A percentile compares a stretch with the other conserved stretches of the same genome.
Evolutionary conservation across 306 rosid genomes (phyloP).

Genomic region (Trichosanthes truncata): DNA sequence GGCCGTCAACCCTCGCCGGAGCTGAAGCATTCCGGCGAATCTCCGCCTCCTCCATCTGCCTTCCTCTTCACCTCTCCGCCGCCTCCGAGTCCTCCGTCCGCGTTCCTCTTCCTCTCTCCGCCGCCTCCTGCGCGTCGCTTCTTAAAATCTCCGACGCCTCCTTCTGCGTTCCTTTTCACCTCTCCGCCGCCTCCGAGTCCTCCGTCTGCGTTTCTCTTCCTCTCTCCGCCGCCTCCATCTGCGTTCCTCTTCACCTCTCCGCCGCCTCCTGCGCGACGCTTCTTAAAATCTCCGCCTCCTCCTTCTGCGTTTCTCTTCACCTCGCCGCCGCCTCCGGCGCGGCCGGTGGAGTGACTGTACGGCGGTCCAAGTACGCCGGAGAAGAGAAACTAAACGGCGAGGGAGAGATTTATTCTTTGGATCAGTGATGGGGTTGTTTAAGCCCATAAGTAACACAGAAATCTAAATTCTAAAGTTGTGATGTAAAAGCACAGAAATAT

Average conservation of each 20-base stretch:
- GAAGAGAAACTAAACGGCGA: background rate
- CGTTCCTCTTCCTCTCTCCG: background rate
- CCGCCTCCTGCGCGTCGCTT: background rate
- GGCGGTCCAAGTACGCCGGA: background rate
- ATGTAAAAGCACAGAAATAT: background rate
- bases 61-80: background rate
- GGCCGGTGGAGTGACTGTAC: background rate
- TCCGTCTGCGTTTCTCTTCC: background rate
- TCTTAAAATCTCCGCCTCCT: background rate
- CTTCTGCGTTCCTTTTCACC: background rate
- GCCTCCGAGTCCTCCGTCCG: background rate
- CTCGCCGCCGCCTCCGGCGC: background rate
- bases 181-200: background rate
- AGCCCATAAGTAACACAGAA: background rate
- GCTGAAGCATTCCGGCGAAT: background rate
- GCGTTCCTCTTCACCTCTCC: background rate
- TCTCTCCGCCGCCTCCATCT: background rate
- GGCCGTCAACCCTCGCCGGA: background rate
- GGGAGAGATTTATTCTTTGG: background rate
- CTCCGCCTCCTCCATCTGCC: background rate
- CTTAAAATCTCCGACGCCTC: background rate
- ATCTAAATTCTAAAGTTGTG: too few relatives aligned
- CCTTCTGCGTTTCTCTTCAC: background rate
- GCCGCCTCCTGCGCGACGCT: background rate
- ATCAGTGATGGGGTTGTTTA: background rate